Base-by-base conservation (phyloP, 2,329 filamentous ascomycete genomes). In the Colletotrichum sidae region DNA sequence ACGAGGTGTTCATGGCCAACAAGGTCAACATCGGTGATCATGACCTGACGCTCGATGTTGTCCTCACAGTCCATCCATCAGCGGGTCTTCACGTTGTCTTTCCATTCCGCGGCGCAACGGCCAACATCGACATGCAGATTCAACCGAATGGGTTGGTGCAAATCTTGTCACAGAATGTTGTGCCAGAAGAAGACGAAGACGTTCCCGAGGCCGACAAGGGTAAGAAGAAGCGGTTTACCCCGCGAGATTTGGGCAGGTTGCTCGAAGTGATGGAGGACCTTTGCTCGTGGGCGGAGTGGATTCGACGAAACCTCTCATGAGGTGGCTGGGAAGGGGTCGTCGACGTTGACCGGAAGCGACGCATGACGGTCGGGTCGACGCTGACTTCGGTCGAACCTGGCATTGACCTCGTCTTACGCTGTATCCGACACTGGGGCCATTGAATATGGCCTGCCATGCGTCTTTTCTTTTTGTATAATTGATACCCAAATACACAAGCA, bases 81-180 rank as follows among this genome's bases (percentile, higher is more conserved):
- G 81, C 83, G 6, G 80, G 81, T 35, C 74, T 88, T 13, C 80
- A 84, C 57, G 77, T 88, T 7, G 80, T 84, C 8, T 88, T 88
- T 68, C 85, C 86, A 1, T 84, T 87, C 70, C 75, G 75, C 41
- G 68, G 75, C 13, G 75, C 73, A 39, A 85, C 83, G 2, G 84
- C 83, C 6, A 84, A 84, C 64, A 77, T 91, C 33, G 82, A 82
- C 34, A 70, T 92, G 11, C 86, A 88, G 69, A 84, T 92, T 15
- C 80, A 85, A 17, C 79, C 84, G 41, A 88, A 90, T 60, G 90
- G 85, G 5, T 79, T 84, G 12, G 81, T 92, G 4, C 79, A 84
- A 15, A 79, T 92, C 41, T 76, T 83, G 3, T 83, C 86, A 33
- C 86, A 91, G 69, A 90, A 90, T 67, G 72, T 87, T 5, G 71